phyloP scores from a whole-genome alignment of 805 yeast genomes.

The Ogataea ramenticola region DNA sequence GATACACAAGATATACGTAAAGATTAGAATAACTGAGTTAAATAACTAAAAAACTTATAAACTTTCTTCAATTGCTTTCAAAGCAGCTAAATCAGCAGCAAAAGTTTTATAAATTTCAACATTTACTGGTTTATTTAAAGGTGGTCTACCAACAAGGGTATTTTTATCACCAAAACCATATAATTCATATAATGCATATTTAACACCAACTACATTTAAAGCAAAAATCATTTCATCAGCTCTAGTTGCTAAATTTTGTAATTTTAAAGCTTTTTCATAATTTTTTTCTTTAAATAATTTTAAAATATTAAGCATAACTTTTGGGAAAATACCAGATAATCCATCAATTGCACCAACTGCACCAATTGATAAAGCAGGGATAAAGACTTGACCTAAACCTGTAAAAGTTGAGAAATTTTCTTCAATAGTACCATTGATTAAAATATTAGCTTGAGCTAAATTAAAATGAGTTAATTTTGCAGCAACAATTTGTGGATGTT shows the following conservation, averaged over 20 bases:
- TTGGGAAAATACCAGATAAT: slow-evolving; percentile 41
- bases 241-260: slow-evolving; percentile 33
- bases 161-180: slow-evolving; percentile 32
- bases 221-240: slow-evolving; percentile 35
- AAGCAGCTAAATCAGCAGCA: not conserved
- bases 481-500: slow-evolving; percentile 38
- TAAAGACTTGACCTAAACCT: slow-evolving; percentile 43
- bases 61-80: not conserved
- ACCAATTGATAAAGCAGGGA: slow-evolving; percentile 39
- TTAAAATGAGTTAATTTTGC: slow-evolving; percentile 42
- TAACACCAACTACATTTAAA: slow-evolving; percentile 36
- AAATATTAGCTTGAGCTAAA: slow-evolving; percentile 31
- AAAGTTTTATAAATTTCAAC: slow-evolving; percentile 7
- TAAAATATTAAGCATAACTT: slow-evolving; percentile 32
- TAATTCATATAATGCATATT: slow-evolving; percentile 28
- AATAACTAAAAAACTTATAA: not conserved
- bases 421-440: slow-evolving; percentile 30
- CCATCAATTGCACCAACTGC: slow-evolving; percentile 43
- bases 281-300: slow-evolving; percentile 31
- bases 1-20: no score
- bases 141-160: slow-evolving; percentile 32
- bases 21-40: no score
- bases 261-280: slow-evolving; percentile 28
- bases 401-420: slow-evolving; percentile 35
- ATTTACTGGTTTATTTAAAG: slow-evolving; percentile 29